These are phyloP conservation scores for Panaeolus papilionaceus DNA, from an alignment of 768 basidiomycete genomes.

Conservation along the genomic window DNA sequence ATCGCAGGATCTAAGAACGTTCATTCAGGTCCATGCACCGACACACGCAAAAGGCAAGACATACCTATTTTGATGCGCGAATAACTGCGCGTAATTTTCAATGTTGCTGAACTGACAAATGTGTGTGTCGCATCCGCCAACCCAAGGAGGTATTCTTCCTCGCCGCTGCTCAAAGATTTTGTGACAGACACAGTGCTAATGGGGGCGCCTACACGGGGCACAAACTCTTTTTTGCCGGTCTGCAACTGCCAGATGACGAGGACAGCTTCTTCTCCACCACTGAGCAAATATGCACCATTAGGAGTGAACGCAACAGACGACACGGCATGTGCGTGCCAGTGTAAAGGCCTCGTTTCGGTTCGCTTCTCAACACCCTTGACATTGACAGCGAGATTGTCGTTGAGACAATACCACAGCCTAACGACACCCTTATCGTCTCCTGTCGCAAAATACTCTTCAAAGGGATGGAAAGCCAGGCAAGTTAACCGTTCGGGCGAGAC, in stretches of 20 bases:
- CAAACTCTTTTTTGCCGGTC: slow-evolving; percentile 87
- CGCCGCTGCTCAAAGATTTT: slow-evolving; percentile 47
- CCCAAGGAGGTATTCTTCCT: slow-evolving; percentile 89
- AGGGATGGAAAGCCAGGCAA: slow-evolving; percentile 87
- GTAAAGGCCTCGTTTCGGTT: slow-evolving; percentile 84
- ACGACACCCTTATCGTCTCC: slow-evolving; percentile 89
- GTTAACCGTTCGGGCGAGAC: slow-evolving; percentile 82
- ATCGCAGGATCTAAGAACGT: slow-evolving; percentile 37
- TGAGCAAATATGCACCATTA: slow-evolving; percentile 91
- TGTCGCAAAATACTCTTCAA: slow-evolving; percentile 93
- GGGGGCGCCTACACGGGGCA: slow-evolving; percentile 90
- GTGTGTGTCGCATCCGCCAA: slow-evolving; percentile 83
- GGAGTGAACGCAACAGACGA: slow-evolving; percentile 85
- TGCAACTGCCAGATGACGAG: slow-evolving; percentile 98
- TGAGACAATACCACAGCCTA: slow-evolving; percentile 91
- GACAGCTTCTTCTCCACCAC: slow-evolving; percentile 95
- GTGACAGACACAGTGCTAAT: slow-evolving; percentile 74
- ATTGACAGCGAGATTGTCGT: slow-evolving; percentile 57
- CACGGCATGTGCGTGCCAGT: slow-evolving; percentile 98
- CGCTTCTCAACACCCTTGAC: slow-evolving; percentile 74
- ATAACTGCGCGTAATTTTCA: slow-evolving; percentile 75
- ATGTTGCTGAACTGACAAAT: slow-evolving; percentile 73
- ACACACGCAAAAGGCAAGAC: slow-evolving; percentile 24
- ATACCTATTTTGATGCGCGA: slow-evolving; percentile 81
- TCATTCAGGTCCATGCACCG: background rate